Conservation (phyloP, 106 monocot genomes). For the Dendrobium nobile region DNA sequence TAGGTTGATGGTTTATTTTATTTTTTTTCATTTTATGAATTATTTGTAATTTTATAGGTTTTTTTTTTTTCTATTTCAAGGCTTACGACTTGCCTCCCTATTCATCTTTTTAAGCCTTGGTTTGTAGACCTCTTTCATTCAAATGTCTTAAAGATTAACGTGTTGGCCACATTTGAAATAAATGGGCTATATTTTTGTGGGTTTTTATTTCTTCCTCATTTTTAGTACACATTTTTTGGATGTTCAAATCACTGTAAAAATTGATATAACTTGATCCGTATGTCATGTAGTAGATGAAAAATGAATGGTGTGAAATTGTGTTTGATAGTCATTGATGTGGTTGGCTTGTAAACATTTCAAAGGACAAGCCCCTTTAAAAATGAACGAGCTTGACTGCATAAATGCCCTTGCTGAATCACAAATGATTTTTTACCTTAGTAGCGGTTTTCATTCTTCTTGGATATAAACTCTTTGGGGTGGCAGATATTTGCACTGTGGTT, state of each 20-base stretch:
- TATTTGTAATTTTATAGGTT: no score
- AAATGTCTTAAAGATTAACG: not conserved
- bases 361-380: not conserved
- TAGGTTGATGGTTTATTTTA: no score
- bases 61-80: no score
- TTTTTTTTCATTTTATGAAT: no score
- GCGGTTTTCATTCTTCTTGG: not conserved
- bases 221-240: no score
- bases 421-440: not conserved
- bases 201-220: no score
- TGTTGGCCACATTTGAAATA: not conserved
- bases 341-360: not conserved
- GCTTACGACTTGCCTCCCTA: no score
- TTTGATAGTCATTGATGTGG: not conserved
- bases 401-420: not conserved
- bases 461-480: not conserved
- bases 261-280: no score
- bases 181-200: not conserved
- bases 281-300: no score
- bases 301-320: not conserved
- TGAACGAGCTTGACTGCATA: not conserved
- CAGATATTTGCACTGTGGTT: not conserved
- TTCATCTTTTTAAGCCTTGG: no score
- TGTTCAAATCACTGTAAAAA: no score
- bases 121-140: not conserved